phyloP scores from a whole-genome alignment of 768 basidiomycete species.

The Lactifluus echinatus region DNA sequence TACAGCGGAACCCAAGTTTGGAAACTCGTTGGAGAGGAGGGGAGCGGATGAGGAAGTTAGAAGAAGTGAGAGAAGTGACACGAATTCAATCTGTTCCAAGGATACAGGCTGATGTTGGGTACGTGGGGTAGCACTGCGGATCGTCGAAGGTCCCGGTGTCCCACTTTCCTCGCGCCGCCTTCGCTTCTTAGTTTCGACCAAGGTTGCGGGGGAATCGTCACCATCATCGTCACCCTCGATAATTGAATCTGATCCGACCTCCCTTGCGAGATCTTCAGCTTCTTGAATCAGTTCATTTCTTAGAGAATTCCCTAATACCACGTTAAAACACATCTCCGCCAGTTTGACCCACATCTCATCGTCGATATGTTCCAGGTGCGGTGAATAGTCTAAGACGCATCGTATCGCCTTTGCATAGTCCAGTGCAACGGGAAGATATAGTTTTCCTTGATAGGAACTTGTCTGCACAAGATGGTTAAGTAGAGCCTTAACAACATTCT shows the following conservation, averaged over 20 bases:
- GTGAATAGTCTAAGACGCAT: slow-evolving; percentile 50
- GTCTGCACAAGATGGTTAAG: slow-evolving; percentile 56
- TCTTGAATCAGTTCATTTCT: slow-evolving; percentile 30
- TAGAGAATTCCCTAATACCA: slow-evolving; percentile 54
- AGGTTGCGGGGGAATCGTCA: slow-evolving; percentile 22
- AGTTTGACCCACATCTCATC: slow-evolving; percentile 57
- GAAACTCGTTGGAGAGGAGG: slow-evolving; percentile 37
- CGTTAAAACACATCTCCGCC: slow-evolving; percentile 67
- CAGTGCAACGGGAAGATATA: slow-evolving; percentile 59
- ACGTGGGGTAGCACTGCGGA: slow-evolving; percentile 6
- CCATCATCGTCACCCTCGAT: slow-evolving; percentile 29
- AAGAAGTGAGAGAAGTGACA: slow-evolving; percentile 52
- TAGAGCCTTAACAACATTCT: slow-evolving; percentile 45
- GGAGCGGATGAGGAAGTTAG: slow-evolving; percentile 52
- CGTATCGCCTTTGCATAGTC: slow-evolving; percentile 78
- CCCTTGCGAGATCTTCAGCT: slow-evolving; percentile 23
- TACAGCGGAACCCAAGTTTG: slow-evolving; percentile 41
- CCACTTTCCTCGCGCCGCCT: slow-evolving; percentile 16
- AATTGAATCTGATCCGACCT: slow-evolving; percentile 27
- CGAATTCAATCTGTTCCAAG: slow-evolving; percentile 64
- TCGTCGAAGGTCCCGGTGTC: slow-evolving; percentile 5
- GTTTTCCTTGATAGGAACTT: slow-evolving; percentile 42
- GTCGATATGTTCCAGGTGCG: slow-evolving; percentile 74
- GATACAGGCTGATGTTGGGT: slow-evolving; percentile 28
- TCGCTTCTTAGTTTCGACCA: slow-evolving; percentile 31